Conservation (phyloP, 306 rosid species). For the Dryas drummondii region DNA sequence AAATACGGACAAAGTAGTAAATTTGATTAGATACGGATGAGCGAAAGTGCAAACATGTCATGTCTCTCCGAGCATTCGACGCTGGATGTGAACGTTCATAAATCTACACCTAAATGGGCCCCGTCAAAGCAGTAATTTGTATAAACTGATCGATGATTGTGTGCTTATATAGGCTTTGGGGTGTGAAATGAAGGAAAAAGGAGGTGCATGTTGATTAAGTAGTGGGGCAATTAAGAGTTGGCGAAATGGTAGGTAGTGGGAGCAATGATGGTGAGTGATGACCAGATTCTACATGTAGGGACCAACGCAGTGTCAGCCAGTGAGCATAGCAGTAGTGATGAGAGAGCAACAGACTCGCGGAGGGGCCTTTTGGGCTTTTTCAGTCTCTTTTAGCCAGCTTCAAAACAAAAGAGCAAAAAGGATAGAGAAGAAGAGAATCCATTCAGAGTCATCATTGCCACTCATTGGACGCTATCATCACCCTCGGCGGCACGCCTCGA, state of each 20-base stretch:
- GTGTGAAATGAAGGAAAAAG: too few species aligned
- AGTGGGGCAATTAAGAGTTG: not conserved
- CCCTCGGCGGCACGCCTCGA: conserved; percentile 64
- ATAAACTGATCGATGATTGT: too few species aligned
- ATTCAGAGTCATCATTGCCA: conserved; percentile 45
- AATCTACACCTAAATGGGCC: too few species aligned
- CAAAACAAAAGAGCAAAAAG: not conserved
- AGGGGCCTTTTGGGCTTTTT: not conserved
- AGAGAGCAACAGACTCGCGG: not conserved
- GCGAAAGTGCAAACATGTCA: too few species aligned
- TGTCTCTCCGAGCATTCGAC: too few species aligned
- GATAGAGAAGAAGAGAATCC: conserved; percentile 19
- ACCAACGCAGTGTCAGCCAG: not conserved
- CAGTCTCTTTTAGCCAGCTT: too few species aligned
- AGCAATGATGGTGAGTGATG: not conserved
- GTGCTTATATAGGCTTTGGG: too few species aligned
- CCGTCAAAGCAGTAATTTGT: too few species aligned
- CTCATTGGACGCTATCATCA: conserved; percentile 48
- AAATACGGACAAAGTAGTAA: too few species aligned
- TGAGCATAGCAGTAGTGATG: not conserved
- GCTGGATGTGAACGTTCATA: too few species aligned
- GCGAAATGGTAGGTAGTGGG: not conserved
- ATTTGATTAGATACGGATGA: too few species aligned
- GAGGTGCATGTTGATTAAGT: too few species aligned
- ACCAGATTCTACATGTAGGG: conserved; percentile 5